These are phyloP conservation scores for Solanum hybrid DNA, from an alignment of 305 asterid genomes.

Conservation along the genomic window DNA sequence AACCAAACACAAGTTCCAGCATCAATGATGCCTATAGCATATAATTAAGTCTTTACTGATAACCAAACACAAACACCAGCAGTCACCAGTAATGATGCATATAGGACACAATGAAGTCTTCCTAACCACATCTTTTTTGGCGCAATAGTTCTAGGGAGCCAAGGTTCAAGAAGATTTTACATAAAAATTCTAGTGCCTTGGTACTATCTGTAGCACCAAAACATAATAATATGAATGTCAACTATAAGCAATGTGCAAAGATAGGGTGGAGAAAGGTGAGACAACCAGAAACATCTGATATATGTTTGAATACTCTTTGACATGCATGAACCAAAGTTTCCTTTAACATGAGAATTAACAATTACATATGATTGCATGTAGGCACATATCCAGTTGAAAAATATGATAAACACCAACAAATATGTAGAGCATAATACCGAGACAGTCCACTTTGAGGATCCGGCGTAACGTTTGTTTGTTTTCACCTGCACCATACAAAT, in stretches of 20 bases:
- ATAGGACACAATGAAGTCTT: not conserved
- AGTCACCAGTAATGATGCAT: not conserved
- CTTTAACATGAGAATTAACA: not conserved
- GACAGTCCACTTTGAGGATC: slow-evolving; percentile 90
- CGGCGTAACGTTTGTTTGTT: slow-evolving; percentile 83
- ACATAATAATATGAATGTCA: not conserved
- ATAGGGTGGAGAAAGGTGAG: not conserved
- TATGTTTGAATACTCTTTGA: not conserved
- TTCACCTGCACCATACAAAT: slow-evolving; percentile 46
- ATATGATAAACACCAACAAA: not conserved
- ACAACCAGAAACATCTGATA: not conserved
- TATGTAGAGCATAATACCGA: slow-evolving; percentile 37
- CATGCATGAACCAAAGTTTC: not conserved
- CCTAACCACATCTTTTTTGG: not conserved
- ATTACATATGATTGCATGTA: not conserved
- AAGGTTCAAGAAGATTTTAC: not conserved
- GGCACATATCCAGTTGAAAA: not conserved
- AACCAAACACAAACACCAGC: not conserved
- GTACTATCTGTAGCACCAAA: not conserved
- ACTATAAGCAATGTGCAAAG: not conserved
- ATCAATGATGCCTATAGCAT: not conserved
- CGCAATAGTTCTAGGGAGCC: not conserved
- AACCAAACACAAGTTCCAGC: not conserved
- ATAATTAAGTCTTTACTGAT: not conserved
- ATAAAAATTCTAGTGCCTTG: not conserved